Conservation (phyloP, 2,329 filamentous ascomycete genomes). For the Fusarium neocosmosporiellum region DNA sequence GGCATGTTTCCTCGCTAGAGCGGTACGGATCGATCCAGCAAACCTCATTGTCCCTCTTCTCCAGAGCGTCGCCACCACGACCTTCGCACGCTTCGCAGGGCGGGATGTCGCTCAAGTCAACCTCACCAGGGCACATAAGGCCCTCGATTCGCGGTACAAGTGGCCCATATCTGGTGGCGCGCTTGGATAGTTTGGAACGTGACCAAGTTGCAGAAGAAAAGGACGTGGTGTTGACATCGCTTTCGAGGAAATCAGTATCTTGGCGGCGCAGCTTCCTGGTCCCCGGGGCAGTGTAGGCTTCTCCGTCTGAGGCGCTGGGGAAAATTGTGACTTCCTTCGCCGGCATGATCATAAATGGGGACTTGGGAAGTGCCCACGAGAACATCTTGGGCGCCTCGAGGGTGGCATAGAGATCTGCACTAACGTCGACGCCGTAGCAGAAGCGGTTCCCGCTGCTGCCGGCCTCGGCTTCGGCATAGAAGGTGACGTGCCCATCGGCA, state of each 20-base stretch:
- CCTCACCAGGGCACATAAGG: conserved; percentile 2
- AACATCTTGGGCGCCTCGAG: conserved; percentile 10
- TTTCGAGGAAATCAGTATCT: not conserved
- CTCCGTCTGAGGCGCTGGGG: not conserved
- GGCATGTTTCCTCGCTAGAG: not conserved
- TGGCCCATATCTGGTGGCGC: conserved; percentile 1
- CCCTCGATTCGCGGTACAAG: not conserved
- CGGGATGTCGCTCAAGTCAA: conserved; percentile 1
- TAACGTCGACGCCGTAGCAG: conserved; percentile 15
- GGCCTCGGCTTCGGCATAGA: conserved; percentile 9
- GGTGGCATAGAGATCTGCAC: conserved; percentile 15
- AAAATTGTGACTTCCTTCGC: not conserved
- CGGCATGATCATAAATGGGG: conserved; percentile 6
- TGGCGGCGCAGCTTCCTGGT: not conserved
- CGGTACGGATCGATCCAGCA: not conserved
- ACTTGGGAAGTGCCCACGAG: conserved; percentile 10
- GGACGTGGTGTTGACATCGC: not conserved
- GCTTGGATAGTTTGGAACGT: conserved; percentile 2
- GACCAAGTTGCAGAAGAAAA: no score
- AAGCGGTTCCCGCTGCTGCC: conserved; percentile 4
- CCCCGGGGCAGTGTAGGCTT: not conserved
- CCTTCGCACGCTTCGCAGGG: not conserved
- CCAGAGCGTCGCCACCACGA: conserved; percentile 1
- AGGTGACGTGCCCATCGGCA: conserved; percentile 12
- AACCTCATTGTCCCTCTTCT: not conserved